Evolutionary conservation across 345 rosid species (phyloP), one percentile per base, ranked within the genome.

Genomic region (Boechera stricta): DNA sequence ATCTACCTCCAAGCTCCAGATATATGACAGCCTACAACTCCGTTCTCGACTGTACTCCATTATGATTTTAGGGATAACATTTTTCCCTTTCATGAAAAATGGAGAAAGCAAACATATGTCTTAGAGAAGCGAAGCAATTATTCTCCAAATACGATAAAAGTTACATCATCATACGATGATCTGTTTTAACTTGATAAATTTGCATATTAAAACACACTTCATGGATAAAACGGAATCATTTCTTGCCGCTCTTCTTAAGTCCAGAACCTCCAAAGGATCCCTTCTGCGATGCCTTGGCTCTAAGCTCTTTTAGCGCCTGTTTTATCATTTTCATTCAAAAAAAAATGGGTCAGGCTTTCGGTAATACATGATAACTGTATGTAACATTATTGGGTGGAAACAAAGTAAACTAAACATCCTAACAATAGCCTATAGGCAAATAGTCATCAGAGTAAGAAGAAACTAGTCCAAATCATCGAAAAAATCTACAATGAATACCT

Each of bases 221-320:
- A 72, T 44, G 54, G 41, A 29, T 76, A 35, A 62, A 53, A 32
- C 67, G 5, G 48, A 1, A 47, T 77, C 62, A 77, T 83, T 94
- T 94, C 90, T 94, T 94, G 60, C 97, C 94, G 16, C 97, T 94
- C 87, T 90, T 91, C 90, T 90, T 91, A 35, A 94, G 97, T 29
- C 97, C 98, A 53, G 97, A 9, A 58, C 98, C 97, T 81, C 98
- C 97, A 31, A 91, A 65, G 11, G 87, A 1, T 5, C 98, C 98
- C 81, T 91, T 91, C 79, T 87, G 88, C 16, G 77, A 77, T 10
- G 98, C 98, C 86, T 90, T 94, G 44, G 96, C 89, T 80, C 78
- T 87, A 31, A 94, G 96, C 75, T 94, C 97, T 81, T 85, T 90
- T 62, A 91, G 87, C 0, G 96, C 98, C 98, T 93, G 79, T 44